Base-by-base conservation (phyloP, 495 filamentous ascomycete species). In the Immersiella caudata region DNA sequence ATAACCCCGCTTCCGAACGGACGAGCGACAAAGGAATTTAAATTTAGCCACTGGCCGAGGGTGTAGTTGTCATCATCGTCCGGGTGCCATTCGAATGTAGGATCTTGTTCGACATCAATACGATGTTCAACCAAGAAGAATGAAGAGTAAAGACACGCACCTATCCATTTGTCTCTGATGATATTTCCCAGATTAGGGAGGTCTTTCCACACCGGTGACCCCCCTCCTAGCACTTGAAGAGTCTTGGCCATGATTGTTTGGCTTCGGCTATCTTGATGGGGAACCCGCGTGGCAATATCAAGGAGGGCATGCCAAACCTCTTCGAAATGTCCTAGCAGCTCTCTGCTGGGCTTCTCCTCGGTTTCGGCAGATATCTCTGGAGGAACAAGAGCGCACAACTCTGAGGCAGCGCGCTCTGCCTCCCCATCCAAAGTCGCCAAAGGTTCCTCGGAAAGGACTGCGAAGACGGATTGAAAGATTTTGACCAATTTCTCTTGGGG, bases 11-110 rank as follows among this genome's bases (percentile, higher is more conserved):
- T n/a, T n/a, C n/a, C n/a, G n/a, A n/a, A n/a, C n/a, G n/a, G n/a
- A n/a, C 62, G 62, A 50, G 50, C 50, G 50, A 65, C 25, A 56
- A 65, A 65, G 24, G 62, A 65, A 51, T 56, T 65, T n/a, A n/a
- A n/a, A n/a, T n/a, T n/a, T n/a, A n/a, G n/a, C n/a, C n/a, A n/a
- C n/a, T n/a, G n/a, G n/a, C n/a, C n/a, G n/a, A n/a, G n/a, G n/a
- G n/a, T n/a, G n/a, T n/a, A n/a, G n/a, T n/a, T n/a, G n/a, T n/a
- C n/a, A n/a, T n/a, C n/a, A n/a, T n/a, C n/a, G n/a, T 56, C 50
- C 27, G 62, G 24, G 50, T 65, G 62, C 62, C 62, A 65, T 51
- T 65, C 62, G 52, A 56, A 55, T 55, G 49, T 56, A 22, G 50
- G 49, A 51, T 56, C 62, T 56, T 1, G 12, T 27, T 33, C 40